Percentiles rank a stretch among this genome's conserved stretches.
Conservation (phyloP, 306 rosid genomes). For the Cucumis hystrix region DNA sequence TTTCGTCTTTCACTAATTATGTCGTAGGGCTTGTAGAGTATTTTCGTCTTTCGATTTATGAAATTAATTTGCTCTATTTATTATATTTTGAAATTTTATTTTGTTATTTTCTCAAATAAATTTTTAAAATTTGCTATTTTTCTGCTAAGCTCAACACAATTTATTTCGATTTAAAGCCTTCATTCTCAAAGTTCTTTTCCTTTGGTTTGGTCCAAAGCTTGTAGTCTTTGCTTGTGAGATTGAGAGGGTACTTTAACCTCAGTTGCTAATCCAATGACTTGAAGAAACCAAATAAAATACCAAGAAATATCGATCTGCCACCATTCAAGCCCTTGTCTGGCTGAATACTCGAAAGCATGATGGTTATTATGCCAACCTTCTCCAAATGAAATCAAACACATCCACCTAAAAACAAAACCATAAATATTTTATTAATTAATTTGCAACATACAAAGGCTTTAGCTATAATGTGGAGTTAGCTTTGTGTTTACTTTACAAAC, state of each 20-base stretch:
- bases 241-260: slow-evolving; percentile 55
- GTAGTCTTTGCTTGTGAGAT: slow-evolving; percentile 47
- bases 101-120: too few relatives aligned
- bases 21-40: too few relatives aligned
- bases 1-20: too few relatives aligned
- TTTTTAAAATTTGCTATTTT: too few relatives aligned
- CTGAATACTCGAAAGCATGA: slow-evolving; percentile 88
- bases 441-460: too few relatives aligned
- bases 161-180: neutral
- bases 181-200: neutral
- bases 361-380: slow-evolving; percentile 90
- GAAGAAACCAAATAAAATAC: slow-evolving; percentile 50
- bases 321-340: slow-evolving; percentile 40
- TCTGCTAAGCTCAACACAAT: too few relatives aligned
- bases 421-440: neutral
- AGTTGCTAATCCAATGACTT: slow-evolving; percentile 53
- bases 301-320: slow-evolving; percentile 21
- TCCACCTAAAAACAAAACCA: slow-evolving; percentile 34
- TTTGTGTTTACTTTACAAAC: too few relatives aligned
- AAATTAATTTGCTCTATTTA: too few relatives aligned
- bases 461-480: too few relatives aligned
- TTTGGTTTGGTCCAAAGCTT: slow-evolving; percentile 14
- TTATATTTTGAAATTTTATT: too few relatives aligned
- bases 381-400: slow-evolving; percentile 61
- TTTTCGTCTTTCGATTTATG: too few relatives aligned